phyloP scores from a whole-genome alignment of 352 stramenopile species.

The Globisporangium irregulare region DNA sequence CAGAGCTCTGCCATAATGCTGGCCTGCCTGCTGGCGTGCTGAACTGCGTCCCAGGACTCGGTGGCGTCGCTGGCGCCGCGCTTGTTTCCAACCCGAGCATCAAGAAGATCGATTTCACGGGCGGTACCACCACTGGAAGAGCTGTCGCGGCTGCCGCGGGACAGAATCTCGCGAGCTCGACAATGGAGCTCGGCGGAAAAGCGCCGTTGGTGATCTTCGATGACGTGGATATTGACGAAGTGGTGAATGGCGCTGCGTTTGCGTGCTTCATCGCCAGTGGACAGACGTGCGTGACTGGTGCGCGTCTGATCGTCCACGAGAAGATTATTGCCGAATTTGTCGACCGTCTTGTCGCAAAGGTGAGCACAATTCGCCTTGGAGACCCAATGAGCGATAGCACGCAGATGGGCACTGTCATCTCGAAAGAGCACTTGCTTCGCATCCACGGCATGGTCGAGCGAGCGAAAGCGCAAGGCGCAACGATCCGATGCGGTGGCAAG shows the following conservation, averaged over 20 bases:
- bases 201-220: constrained; percentile 64
- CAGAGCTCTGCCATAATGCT: constrained; percentile 33
- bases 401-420: constrained; percentile 74
- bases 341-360: constrained; percentile 46
- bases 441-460: constrained; percentile 76
- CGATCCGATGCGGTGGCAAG: constrained; percentile 66
- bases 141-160: constrained; percentile 35
- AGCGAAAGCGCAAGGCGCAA: constrained; percentile 79
- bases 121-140: constrained; percentile 35
- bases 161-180: constrained; percentile 41
- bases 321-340: constrained; percentile 76
- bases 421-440: constrained; percentile 45
- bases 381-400: constrained; percentile 45
- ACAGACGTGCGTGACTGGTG: constrained; percentile 80
- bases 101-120: constrained; percentile 63
- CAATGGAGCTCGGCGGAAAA: constrained; percentile 75
- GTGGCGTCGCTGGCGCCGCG: constrained; percentile 31
- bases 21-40: constrained; percentile 44
- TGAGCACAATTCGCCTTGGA: constrained; percentile 50
- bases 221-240: constrained; percentile 57
- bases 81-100: constrained; percentile 32
- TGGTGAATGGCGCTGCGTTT: constrained; percentile 62
- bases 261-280: constrained; percentile 70
- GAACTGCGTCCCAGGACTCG: constrained; percentile 44
- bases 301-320: constrained; percentile 84